Conservation (phyloP, 257 asterid genomes). For the Gardenia jasminoides region DNA sequence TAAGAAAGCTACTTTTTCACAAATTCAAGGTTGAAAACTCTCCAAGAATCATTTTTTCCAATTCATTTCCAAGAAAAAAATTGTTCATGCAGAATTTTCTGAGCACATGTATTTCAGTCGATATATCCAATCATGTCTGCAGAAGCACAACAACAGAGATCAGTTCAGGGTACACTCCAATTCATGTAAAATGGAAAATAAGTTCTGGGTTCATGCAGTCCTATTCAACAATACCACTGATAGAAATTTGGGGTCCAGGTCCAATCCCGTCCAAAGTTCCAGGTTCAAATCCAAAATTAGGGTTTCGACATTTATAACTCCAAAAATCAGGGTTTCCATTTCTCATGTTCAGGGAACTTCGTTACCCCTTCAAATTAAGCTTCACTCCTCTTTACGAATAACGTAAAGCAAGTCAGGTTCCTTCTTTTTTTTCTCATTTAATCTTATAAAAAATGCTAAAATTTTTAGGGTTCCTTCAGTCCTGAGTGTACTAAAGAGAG, state of each 20-base stretch:
- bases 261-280: background rate
- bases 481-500: background rate
- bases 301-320: background rate
- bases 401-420: background rate
- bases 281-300: background rate
- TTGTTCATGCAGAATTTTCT: background rate
- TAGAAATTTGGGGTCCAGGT: background rate
- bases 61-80: background rate
- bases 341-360: background rate
- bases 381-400: background rate
- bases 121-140: background rate
- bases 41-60: background rate
- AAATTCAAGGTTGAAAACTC: background rate
- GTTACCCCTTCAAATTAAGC: background rate
- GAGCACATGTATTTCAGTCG: background rate
- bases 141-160: conserved; percentile 4
- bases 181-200: background rate
- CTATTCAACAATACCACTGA: background rate
- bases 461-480: conserved; percentile 8
- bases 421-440: background rate
- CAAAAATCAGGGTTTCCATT: conserved; percentile 2
- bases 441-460: background rate
- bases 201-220: background rate
- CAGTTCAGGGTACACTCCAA: background rate
- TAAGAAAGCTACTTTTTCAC: background rate